Percentiles rank a stretch among this genome's conserved stretches.
Conservation (phyloP, 306 rosid species). For the Castanospermum australe region DNA sequence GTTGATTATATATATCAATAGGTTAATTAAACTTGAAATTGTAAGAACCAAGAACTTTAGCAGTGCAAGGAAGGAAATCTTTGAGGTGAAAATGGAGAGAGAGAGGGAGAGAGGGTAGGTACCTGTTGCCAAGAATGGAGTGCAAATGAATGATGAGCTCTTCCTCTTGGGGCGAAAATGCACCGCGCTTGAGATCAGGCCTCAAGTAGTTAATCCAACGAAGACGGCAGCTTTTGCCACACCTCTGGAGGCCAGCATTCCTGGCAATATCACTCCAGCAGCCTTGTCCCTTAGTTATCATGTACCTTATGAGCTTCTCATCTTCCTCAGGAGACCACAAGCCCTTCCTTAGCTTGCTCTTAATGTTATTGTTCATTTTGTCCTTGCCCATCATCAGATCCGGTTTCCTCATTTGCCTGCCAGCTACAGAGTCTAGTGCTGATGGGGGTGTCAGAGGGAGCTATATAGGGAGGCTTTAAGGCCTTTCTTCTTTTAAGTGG, state of each 20-base stretch:
- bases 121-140: conserved; percentile 92
- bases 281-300: conserved; percentile 90
- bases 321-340: conserved; percentile 98
- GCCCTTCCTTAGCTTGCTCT: conserved; percentile 67
- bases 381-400: conserved; percentile 32
- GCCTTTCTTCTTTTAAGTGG: conserved; percentile 20
- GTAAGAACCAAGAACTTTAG: not conserved
- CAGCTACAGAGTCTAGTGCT: not conserved
- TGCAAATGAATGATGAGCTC: conserved; percentile 78
- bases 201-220: conserved; percentile 97
- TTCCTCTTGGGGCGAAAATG: conserved; percentile 83
- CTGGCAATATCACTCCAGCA: conserved; percentile 95
- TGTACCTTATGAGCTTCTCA: conserved; percentile 82
- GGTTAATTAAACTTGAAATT: not conserved
- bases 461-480: not conserved
- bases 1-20: not conserved
- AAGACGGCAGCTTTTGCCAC: conserved; percentile 96
- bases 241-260: conserved; percentile 82
- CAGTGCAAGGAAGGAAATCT: not conserved
- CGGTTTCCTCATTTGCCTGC: conserved; percentile 43
- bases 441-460: not conserved
- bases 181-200: conserved; percentile 94
- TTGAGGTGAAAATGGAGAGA: not conserved
- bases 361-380: conserved; percentile 20
- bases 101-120: not conserved